Evolutionary conservation across 2,329 filamentous ascomycete genomes (phyloP).

Genomic region (Emmonsiellopsis sp.): DNA sequence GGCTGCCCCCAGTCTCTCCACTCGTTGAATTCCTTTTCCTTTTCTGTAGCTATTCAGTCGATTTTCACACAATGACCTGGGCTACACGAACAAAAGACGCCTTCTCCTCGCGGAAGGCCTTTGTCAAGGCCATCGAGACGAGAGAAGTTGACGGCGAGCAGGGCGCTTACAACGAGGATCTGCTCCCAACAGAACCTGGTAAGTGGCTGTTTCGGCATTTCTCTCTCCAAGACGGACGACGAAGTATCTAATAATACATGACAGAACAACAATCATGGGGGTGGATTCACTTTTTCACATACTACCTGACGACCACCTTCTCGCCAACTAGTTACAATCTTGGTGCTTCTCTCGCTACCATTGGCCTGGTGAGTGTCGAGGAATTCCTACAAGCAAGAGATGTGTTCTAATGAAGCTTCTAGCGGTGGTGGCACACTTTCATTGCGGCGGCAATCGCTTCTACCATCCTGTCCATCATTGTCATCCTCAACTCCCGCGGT

Average conservation of each 20-base stretch:
- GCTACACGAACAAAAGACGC: background rate
- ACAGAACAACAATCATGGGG: background rate
- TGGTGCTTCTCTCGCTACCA: constrained; percentile 5
- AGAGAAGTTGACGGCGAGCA: background rate
- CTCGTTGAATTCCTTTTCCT: too few relatives aligned
- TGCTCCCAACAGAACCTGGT: background rate
- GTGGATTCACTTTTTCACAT: background rate
- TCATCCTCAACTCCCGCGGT: constrained; percentile 6
- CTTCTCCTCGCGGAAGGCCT: background rate
- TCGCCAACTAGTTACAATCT: constrained; percentile 8
- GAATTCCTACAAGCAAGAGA: background rate
- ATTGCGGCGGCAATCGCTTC: background rate
- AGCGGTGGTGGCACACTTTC: background rate
- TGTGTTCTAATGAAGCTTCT: background rate
- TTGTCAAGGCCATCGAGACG: background rate
- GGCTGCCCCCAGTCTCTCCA: too few relatives aligned
- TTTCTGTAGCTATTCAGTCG: too few relatives aligned
- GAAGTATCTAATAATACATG: background rate
- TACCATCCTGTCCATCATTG: constrained; percentile 4
- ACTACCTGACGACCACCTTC: background rate
- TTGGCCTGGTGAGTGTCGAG: background rate
- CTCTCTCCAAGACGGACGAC: background rate
- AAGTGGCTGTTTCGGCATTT: background rate
- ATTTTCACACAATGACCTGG: too few relatives aligned
- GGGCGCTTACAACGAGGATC: background rate